phyloP scores from a whole-genome alignment of 768 basidiomycete species.

The Macrolepiota fuliginosa region DNA sequence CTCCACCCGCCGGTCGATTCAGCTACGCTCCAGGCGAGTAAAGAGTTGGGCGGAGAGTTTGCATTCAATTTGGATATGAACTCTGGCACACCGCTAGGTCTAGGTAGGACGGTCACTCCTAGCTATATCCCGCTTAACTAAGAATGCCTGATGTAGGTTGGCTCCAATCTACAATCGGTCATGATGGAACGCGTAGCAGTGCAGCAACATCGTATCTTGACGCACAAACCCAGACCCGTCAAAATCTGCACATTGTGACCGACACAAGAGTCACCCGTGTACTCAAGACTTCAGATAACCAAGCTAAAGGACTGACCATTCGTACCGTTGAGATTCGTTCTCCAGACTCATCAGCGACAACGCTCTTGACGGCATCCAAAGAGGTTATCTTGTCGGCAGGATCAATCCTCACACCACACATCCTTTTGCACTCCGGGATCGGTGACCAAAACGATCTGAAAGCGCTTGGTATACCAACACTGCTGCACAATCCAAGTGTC shows the following conservation, averaged over 20 bases:
- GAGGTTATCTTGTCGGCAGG: constrained; percentile 18
- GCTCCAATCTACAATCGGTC: constrained; percentile 21
- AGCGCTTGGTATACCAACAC: constrained; percentile 18
- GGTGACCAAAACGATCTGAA: constrained; percentile 15
- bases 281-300: not conserved
- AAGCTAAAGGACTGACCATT: not conserved
- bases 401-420: constrained; percentile 15
- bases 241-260: constrained; percentile 30
- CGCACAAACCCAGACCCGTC: constrained; percentile 18
- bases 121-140: not conserved
- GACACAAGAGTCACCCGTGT: constrained; percentile 25
- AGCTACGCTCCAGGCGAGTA: constrained; percentile 19
- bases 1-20: constrained; percentile 15
- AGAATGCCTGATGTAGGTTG: constrained; percentile 14
- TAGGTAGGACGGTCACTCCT: constrained; percentile 2
- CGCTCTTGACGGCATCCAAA: constrained; percentile 19
- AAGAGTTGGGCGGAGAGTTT: constrained; percentile 14
- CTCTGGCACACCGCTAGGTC: constrained; percentile 12
- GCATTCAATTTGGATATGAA: constrained; percentile 15
- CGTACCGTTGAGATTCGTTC: constrained; percentile 13
- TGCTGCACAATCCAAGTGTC: constrained; percentile 26
- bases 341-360: not conserved
- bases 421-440: constrained; percentile 19
- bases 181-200: constrained; percentile 22
- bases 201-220: constrained; percentile 25